Percentiles rank a stretch among this genome's conserved stretches.
Conservation (phyloP, 164 flowering plant species). For the Chloranthus sessilifolius region DNA sequence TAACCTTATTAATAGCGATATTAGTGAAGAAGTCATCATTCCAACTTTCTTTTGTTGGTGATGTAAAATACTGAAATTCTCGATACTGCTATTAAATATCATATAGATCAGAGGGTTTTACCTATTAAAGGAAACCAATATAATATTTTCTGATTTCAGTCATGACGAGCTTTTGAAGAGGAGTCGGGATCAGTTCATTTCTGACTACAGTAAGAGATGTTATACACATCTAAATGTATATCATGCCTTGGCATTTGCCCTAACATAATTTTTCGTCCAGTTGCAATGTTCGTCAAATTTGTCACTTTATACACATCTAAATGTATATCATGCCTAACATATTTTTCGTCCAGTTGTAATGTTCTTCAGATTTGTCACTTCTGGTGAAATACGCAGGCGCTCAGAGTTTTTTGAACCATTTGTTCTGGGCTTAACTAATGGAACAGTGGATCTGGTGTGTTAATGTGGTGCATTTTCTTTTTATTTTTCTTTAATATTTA, state of each 20-base stretch:
- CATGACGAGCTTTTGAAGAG: conserved; percentile 67
- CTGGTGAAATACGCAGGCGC: conserved; percentile 83
- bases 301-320: too few relatives aligned
- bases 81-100: background rate
- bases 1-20: background rate
- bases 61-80: background rate
- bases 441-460: conserved; percentile 87
- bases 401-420: conserved; percentile 93
- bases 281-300: conserved; percentile 98
- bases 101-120: background rate
- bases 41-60: background rate
- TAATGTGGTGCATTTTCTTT: too few relatives aligned
- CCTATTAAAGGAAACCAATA: conserved; percentile 5
- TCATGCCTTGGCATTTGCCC: conserved; percentile 9
- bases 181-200: conserved; percentile 77
- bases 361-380: conserved; percentile 98
- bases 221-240: conserved; percentile 1
- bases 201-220: conserved; percentile 78
- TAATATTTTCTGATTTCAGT: conserved; percentile 35
- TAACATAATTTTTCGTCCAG: conserved; percentile 35
- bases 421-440: conserved; percentile 70
- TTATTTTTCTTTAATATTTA: too few relatives aligned
- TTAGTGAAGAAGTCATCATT: background rate
- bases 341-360: conserved; percentile 59
- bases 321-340: too few relatives aligned